Conservation (phyloP, 805 yeast genomes). For the Pichia exigua region DNA sequence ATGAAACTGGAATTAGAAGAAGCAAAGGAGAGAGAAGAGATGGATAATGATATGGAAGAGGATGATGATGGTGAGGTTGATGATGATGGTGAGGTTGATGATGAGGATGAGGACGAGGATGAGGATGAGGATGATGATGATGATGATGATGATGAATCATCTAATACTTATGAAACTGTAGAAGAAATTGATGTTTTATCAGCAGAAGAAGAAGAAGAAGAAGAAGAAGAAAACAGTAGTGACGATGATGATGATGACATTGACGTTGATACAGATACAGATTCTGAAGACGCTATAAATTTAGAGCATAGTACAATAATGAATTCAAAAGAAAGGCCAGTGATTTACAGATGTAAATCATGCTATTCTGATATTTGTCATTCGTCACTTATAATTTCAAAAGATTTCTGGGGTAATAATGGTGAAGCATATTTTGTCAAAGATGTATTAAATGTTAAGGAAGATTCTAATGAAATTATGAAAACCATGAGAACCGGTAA, state of each 20-base stretch:
- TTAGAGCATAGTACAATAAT: not conserved
- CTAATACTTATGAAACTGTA: not conserved
- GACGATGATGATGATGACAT: not conserved
- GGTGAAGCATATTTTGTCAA: constrained; percentile 29
- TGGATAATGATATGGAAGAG: no score
- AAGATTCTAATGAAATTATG: constrained; percentile 13
- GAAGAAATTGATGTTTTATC: not conserved
- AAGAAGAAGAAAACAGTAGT: not conserved
- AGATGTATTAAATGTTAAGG: constrained; percentile 23
- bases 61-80: not conserved
- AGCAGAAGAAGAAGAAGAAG: not conserved
- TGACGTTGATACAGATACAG: not conserved
- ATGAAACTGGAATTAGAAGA: not conserved
- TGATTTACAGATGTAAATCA: constrained; percentile 24
- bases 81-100: not conserved
- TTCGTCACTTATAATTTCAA: constrained; percentile 24
- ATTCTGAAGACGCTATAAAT: not conserved
- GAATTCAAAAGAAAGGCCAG: not conserved
- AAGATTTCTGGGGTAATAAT: constrained; percentile 27
- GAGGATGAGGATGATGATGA: not conserved
- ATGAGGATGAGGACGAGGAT: not conserved
- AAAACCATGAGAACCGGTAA: constrained; percentile 29
- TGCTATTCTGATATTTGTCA: constrained; percentile 30
- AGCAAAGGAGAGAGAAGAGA: not conserved
- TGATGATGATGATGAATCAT: not conserved